Evolutionary conservation across 768 basidiomycete species (phyloP).

Genomic region (Termitomyces sp.): DNA sequence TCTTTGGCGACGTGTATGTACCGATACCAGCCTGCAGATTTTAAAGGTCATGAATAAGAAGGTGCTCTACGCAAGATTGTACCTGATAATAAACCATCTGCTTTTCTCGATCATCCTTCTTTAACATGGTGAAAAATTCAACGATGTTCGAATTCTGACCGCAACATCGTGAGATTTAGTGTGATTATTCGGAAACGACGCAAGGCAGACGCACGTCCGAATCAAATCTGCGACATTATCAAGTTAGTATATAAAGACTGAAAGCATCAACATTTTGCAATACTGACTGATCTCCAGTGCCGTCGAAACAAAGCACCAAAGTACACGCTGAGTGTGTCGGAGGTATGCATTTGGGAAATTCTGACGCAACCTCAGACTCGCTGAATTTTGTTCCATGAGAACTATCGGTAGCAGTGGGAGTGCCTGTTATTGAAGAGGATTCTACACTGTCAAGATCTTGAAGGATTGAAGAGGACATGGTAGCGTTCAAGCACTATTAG

Average conservation of each 20-base stretch:
- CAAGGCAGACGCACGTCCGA: slow-evolving; percentile 28
- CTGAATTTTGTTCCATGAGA: background rate
- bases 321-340: slow-evolving; percentile 37
- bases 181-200: background rate
- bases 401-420: background rate
- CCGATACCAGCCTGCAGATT: slow-evolving; percentile 48
- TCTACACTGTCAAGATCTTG: no score
- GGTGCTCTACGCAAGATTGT: background rate
- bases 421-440: background rate
- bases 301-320: slow-evolving; percentile 70
- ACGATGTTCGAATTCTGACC: slow-evolving; percentile 48
- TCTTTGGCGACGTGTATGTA: slow-evolving; percentile 43
- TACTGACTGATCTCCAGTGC: slow-evolving; percentile 43
- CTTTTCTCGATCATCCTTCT: slow-evolving; percentile 45
- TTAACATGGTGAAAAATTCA: slow-evolving; percentile 45
- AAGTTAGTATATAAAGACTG: background rate
- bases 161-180: background rate
- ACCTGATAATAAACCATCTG: slow-evolving; percentile 61
- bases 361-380: background rate
- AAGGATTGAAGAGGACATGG: no score
- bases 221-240: slow-evolving; percentile 27
- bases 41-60: background rate
- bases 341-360: slow-evolving; percentile 20
- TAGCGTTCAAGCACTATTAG: background rate
- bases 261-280: no score